Conservation (phyloP, 2,329 filamentous ascomycete genomes). For the Cladophialophora psammophila region DNA sequence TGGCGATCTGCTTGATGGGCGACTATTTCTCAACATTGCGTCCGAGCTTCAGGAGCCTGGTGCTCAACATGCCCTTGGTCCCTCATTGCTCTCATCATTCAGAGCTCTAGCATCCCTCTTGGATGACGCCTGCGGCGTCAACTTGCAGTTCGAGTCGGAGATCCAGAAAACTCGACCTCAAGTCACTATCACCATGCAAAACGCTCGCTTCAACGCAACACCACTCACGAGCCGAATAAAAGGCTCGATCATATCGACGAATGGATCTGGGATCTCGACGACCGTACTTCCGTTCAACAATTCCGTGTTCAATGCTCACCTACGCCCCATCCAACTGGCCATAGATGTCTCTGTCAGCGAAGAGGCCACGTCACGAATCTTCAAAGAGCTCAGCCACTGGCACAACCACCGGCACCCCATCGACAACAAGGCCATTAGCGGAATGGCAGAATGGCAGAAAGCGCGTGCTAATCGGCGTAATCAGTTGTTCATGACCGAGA, state of each 20-base stretch:
- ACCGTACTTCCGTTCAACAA: not conserved
- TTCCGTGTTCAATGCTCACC: not conserved
- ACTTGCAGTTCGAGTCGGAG: not conserved
- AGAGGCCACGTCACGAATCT: not conserved
- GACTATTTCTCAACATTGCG: not conserved
- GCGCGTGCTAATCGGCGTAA: not conserved
- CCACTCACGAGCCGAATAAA: not conserved
- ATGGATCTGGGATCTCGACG: not conserved
- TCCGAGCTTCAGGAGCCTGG: not conserved
- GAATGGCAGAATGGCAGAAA: not conserved
- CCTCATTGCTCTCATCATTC: not conserved
- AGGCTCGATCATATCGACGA: not conserved
- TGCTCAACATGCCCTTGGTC: not conserved
- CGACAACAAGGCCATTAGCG: not conserved
- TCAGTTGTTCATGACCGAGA: constrained; percentile 6
- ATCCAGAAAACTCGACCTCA: not conserved
- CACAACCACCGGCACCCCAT: not conserved
- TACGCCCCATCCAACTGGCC: not conserved
- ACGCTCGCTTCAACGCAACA: not conserved
- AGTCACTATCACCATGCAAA: not conserved
- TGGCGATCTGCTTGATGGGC: not conserved
- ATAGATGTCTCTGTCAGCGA: not conserved
- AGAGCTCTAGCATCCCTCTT: not conserved
- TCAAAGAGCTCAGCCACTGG: constrained; percentile 5
- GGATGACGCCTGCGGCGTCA: not conserved